phyloP scores from a whole-genome alignment of 257 asterid genomes.

The Plantago elongata region DNA sequence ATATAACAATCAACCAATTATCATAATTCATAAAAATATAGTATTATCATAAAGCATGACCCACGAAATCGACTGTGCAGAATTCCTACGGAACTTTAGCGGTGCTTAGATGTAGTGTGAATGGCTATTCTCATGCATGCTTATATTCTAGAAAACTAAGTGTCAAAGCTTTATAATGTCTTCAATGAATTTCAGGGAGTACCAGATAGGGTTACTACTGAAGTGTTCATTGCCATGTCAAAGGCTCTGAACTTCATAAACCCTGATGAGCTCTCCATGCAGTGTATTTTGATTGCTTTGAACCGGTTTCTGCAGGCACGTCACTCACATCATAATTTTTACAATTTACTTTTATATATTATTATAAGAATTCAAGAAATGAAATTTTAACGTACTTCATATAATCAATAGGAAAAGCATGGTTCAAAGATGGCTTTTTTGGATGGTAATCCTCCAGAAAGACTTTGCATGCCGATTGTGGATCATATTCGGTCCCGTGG shows the following conservation, averaged over 20 bases:
- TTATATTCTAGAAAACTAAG: not conserved
- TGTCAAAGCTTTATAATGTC: not conserved
- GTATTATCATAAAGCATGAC: no score
- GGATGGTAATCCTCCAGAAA: conserved; percentile 98
- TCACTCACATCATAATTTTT: not conserved
- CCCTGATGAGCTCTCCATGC: conserved; percentile 96
- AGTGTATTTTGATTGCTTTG: conserved; percentile 90
- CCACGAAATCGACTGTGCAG: no score
- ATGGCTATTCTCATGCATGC: not conserved
- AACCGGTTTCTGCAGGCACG: conserved; percentile 88
- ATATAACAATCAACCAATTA: no score
- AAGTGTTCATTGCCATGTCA: conserved; percentile 98
- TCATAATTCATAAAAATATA: no score
- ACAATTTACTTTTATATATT: not conserved
- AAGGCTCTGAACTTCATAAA: conserved; percentile 95
- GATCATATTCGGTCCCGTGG: conserved; percentile 75
- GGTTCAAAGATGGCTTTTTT: conserved; percentile 99
- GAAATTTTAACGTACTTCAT: not conserved
- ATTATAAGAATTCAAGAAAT: not conserved
- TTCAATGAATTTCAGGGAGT: conserved; percentile 54
- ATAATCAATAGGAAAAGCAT: conserved; percentile 71
- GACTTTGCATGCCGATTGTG: conserved; percentile 94
- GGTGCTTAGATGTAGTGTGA: not conserved
- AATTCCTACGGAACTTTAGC: no score
- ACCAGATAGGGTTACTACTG: conserved; percentile 81